Base-by-base conservation (phyloP, 2,329 filamentous ascomycete species). In the Ceratocystis variospora region DNA sequence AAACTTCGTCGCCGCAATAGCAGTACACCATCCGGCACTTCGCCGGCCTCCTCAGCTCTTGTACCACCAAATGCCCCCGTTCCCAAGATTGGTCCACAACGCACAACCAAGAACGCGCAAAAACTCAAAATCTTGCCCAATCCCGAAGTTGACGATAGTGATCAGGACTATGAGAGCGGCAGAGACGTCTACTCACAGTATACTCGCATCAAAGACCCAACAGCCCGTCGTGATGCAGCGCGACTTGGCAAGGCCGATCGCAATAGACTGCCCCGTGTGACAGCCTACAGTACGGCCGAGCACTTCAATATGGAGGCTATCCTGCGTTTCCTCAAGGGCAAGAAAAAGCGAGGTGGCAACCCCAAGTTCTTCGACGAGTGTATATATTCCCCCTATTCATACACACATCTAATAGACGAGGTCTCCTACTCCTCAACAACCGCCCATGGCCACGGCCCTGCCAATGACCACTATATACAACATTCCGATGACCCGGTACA, bases 121-220 rank as follows among this genome's bases (percentile, higher is more conserved):
- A 99, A 99, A 78, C 81, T 99, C 68, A 99, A 99, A 78, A 82
- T 99, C n/a, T 79, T 99, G 17, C 94, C 94, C 0, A 94, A 94
- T 73, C 91, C 92, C 0, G 89, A 95, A 68, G 81, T 90, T 57
- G 89, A 83, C 45, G 88, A 89, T 31, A 89, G 92, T 55, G 85
- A 80, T 71, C 80, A 70, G 5, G 92, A 97, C 69, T 93, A 96
- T 72, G 93, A 96, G 76, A 94, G 90, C 72, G 91, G 92, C 8
- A 82, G 92, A 70, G 94, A 99, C 74, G 94, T 99, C 41, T 99
- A 99, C 77, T 93, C 92, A 31, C 94, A 99, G 75, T 97, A 96
- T 75, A 96, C 93, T 7, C 84, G 94, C 57, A 99, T 99, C 77
- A 97, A 97, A 75, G 94, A 99, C 73, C 92, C 93, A 0, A 96